These are phyloP conservation scores for Mycena citricolor DNA, from an alignment of 1,284 basidiomycete species.

Conservation along the genomic window DNA sequence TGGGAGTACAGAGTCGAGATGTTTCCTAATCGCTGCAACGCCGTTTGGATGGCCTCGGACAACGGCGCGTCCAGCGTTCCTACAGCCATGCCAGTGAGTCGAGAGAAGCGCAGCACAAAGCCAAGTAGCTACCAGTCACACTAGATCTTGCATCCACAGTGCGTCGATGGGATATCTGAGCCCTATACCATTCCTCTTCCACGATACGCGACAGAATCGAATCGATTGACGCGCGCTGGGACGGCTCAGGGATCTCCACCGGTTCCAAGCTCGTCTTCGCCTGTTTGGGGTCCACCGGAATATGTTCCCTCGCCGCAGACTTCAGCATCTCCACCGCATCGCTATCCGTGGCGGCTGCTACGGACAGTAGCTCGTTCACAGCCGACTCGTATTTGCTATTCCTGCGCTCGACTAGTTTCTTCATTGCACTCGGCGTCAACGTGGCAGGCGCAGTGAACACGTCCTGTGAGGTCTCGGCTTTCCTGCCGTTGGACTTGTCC, in stretches of 20 bases:
- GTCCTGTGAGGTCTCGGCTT: slow-evolving; percentile 31
- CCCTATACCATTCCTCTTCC: slow-evolving; percentile 61
- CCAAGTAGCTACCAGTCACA: slow-evolving; percentile 44
- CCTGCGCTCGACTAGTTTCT: slow-evolving; percentile 72
- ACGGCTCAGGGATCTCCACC: slow-evolving; percentile 43
- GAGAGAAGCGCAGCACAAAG: background rate
- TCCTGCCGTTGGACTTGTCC: slow-evolving; percentile 52
- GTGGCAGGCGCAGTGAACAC: slow-evolving; percentile 46
- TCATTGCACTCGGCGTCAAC: slow-evolving; percentile 57
- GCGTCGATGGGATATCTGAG: slow-evolving; percentile 64
- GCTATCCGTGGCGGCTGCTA: too few relatives aligned
- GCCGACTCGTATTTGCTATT: slow-evolving; percentile 68
- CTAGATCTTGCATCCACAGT: slow-evolving; percentile 54
- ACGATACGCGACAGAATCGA: slow-evolving; percentile 58
- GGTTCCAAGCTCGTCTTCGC: too few relatives aligned
- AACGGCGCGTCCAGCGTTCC: slow-evolving; percentile 56
- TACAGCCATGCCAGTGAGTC: slow-evolving; percentile 29
- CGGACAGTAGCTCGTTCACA: slow-evolving; percentile 83
- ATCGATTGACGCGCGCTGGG: slow-evolving; percentile 57
- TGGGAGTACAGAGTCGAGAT: slow-evolving; percentile 76
- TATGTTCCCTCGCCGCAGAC: slow-evolving; percentile 64
- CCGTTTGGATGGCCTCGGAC: slow-evolving; percentile 56
- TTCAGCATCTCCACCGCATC: slow-evolving; percentile 66
- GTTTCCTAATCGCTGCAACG: slow-evolving; percentile 61
- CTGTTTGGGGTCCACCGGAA: slow-evolving; percentile 71